Base-by-base conservation (phyloP, 345 rosid genomes). In the Capsella bursapastoris region DNA sequence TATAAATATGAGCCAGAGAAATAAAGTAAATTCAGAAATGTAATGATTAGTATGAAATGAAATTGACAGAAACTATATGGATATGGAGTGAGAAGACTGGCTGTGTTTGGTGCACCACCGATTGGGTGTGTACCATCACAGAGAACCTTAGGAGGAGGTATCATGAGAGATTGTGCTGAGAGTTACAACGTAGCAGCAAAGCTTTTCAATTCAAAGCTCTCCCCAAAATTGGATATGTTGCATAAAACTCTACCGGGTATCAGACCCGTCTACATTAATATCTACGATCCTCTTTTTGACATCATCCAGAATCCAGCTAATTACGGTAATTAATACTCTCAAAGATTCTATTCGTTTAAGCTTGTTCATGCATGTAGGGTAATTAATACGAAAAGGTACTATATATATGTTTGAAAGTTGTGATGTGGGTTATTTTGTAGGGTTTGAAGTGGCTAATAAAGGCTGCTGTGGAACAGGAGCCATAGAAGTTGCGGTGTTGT, bases 401-500 rank as follows among this genome's bases (percentile, higher is more conserved):
- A 22, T 22, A 45, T 22, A 45, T 28, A 52, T 62, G 47, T 27
- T 58, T 8, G 27, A 63, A 49, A 62, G 44, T 55, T 68, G 27
- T 64, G 45, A 15, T 25, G 35, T 14, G 65, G 57, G 27, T 84
- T 84, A 79, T 57, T 22, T 22, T 66, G 67, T 76, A 88, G 94
- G 97, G 10, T 90, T 93, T 70, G 81, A 82, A 75, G 87, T 78
- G 40, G 40, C 75, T 0, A 69, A 53, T 0, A 80, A 63, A 76
- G 98, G 98, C 57, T 90, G 97, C 8, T 90, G 93, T 61, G 97
- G 90, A 18, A 85, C 92, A 0, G 97, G 98, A 53, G 57, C 59
- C 1, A 55, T 90, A 22, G 93, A 93, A 62, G 88, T 83, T 6
- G 73, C 82, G 43, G 8, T 81, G 1, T 37, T 87, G 4, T 89